These are phyloP conservation scores for Lasiosphaeris hirsuta DNA, from an alignment of 495 filamentous ascomycete genomes.

Conservation along the genomic window DNA sequence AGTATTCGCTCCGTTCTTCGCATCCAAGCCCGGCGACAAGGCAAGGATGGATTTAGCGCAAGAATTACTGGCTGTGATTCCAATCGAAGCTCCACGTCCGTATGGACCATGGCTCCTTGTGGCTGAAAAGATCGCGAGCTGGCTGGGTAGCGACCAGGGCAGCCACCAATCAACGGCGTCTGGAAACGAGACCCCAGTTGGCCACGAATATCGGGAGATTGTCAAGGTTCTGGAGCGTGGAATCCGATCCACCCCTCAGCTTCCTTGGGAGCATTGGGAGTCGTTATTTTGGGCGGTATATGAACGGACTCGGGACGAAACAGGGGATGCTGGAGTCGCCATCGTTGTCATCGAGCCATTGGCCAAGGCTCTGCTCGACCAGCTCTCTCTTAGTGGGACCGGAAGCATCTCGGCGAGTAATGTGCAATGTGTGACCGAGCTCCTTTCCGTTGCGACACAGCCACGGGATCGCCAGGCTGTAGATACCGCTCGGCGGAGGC, in stretches of 20 bases:
- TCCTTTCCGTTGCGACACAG: constrained; percentile 40
- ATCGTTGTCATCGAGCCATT: constrained; percentile 68
- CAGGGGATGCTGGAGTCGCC: constrained; percentile 60
- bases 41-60: constrained; percentile 39
- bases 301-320: constrained; percentile 58
- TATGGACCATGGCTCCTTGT: constrained; percentile 44
- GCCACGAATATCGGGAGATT: constrained; percentile 66
- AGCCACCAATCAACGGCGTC: constrained; percentile 35
- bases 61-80: constrained; percentile 38
- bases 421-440: constrained; percentile 31
- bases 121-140: constrained; percentile 27
- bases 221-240: constrained; percentile 65
- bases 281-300: constrained; percentile 56
- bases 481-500: constrained; percentile 53
- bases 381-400: constrained; percentile 11
- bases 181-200: constrained; percentile 34
- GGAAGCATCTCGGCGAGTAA: constrained; percentile 12
- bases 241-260: constrained; percentile 43
- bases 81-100: constrained; percentile 34
- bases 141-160: constrained; percentile 31
- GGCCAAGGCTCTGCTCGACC: constrained; percentile 48
- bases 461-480: constrained; percentile 54
- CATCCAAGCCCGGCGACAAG: constrained; percentile 36
- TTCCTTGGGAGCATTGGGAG: constrained; percentile 55
- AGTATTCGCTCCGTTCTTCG: constrained; percentile 47